phyloP scores from a whole-genome alignment of 2,329 filamentous ascomycete species.

The Trichoderma aggressivum region DNA sequence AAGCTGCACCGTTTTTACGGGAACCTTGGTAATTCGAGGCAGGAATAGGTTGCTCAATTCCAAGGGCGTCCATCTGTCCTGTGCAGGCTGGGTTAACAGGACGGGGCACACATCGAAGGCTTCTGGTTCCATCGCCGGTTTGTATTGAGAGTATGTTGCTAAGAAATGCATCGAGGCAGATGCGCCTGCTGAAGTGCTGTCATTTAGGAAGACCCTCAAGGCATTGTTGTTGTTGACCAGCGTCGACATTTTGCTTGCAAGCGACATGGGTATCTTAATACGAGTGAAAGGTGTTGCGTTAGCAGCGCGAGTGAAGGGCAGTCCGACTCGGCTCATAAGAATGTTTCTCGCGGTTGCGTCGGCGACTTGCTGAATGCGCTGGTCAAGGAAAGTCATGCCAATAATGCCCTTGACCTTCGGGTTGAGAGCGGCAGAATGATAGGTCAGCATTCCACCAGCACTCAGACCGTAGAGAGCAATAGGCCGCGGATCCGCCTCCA shows the following conservation, averaged over 20 bases:
- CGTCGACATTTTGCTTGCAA: neutral
- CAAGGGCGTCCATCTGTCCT: neutral
- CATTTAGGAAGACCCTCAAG: neutral
- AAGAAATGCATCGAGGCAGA: neutral
- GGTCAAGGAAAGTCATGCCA: neutral
- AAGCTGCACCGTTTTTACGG: neutral
- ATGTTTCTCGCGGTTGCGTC: neutral
- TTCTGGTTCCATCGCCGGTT: neutral
- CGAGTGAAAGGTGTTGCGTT: neutral
- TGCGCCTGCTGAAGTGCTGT: neutral
- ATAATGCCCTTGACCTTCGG: neutral
- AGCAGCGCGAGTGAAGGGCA: neutral
- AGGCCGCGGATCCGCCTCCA: neutral
- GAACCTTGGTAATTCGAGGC: neutral
- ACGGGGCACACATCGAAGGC: neutral
- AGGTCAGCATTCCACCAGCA: neutral
- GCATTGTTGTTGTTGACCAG: neutral
- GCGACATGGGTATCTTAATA: neutral
- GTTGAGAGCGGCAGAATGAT: neutral
- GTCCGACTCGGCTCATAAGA: neutral
- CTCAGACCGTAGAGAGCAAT: neutral
- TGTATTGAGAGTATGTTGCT: neutral
- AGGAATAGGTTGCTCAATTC: neutral
- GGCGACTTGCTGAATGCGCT: neutral
- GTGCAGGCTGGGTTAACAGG: neutral